These are phyloP conservation scores for Auxenochlorella protothecoides DNA, from an alignment of 139 green algal species.

Conservation along the genomic window DNA sequence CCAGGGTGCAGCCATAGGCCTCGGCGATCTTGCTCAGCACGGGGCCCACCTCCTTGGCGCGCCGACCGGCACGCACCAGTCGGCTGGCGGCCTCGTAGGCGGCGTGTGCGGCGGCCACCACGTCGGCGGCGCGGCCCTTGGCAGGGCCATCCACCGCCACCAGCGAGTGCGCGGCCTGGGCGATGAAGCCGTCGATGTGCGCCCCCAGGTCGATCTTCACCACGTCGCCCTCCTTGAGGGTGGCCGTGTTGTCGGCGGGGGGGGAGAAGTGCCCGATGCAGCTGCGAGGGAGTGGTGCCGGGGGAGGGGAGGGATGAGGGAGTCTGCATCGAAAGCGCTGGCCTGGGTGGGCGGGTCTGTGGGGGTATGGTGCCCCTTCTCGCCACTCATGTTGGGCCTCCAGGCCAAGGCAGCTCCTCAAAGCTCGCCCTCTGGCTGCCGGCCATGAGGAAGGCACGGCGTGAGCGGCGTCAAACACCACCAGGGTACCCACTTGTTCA, in stretches of 20 bases:
- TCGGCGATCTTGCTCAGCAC: conserved; percentile 66
- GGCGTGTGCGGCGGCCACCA: conserved; percentile 67
- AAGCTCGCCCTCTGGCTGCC: too few species aligned
- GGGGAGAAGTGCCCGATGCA: conserved; percentile 87
- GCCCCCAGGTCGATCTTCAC: conserved; percentile 93
- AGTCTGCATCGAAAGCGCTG: too few species aligned
- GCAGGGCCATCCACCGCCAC: conserved; percentile 40
- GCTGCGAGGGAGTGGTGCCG: conserved; percentile 35
- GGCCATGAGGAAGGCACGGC: too few species aligned
- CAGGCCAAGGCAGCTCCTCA: not conserved
- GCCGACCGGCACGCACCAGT: conserved; percentile 77
- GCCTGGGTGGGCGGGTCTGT: too few species aligned
- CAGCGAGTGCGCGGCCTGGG: conserved; percentile 73
- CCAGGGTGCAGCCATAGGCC: conserved; percentile 77
- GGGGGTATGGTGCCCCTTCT: too few species aligned
- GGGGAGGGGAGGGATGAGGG: not conserved
- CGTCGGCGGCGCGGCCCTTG: conserved; percentile 73
- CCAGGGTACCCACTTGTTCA: conserved; percentile 64
- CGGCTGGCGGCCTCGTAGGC: conserved; percentile 80
- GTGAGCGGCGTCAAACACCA: too few species aligned
- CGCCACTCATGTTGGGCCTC: too few species aligned
- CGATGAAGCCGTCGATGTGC: conserved; percentile 97
- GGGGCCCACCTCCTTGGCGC: conserved; percentile 58
- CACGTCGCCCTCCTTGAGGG: conserved; percentile 75
- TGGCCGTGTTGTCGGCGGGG: conserved; percentile 45